Base-by-base conservation (phyloP, 768 basidiomycete genomes). In the Vararia minispora region DNA sequence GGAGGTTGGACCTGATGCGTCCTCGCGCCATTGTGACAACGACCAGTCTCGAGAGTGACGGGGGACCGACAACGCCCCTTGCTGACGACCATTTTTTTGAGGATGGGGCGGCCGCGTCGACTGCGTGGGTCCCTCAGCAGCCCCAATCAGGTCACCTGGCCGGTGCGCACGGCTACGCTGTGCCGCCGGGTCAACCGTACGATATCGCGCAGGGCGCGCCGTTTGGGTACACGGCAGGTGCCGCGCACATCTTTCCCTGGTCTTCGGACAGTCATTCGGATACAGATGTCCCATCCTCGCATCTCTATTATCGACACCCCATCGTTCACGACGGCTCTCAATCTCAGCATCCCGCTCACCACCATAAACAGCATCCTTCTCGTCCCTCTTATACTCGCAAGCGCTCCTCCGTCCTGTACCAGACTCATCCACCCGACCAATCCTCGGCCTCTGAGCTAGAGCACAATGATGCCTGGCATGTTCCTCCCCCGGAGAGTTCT, bases 1-100 rank as follows among this genome's bases (percentile, higher is more conserved):
- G 91, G 5, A 79, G 91, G 33, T 68, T 92, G 39, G 89, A 94
- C 53, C 65, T 97, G 49, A 82, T 95, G 68, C 74, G 79, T 39
- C 81, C 74, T 4, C 54, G 49, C n/a, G n/a, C n/a, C n/a, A n/a
- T n/a, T 16, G 25, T 5, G 13, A 13, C 17, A 37, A 46, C 12
- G 42, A 45, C 21, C 28, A 27, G 7, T 16, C 26, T 21, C 35
- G 2, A 12, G 13, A 16, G 26, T 17, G 35, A 9, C 25, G 34
- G n/a, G n/a, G n/a, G n/a, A n/a, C n/a, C n/a, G n/a, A n/a, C n/a
- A n/a, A n/a, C 20, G 13, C n/a, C 21, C 26, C 34, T n/a, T 4
- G 31, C 14, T 33, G 14, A 27, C 14, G 21, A 5, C 32, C 5
- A 4, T 39, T 39, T 31, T 22, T 13, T 13, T 5, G 16, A 31